phyloP scores from a whole-genome alignment of 208 protist genomes.

The Perkinsela sp. region DNA sequence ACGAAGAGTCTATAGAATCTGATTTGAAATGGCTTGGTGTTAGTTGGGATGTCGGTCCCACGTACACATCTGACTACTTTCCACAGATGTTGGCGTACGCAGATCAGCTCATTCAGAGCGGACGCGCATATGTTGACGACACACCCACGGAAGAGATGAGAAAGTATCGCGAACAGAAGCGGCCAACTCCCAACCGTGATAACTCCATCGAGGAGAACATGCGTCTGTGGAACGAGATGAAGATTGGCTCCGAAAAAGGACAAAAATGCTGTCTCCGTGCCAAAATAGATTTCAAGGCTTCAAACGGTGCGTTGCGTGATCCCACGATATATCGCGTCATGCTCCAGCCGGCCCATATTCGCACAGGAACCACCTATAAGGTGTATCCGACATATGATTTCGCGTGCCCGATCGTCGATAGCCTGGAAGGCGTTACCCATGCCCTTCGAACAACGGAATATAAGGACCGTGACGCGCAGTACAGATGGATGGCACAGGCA shows the following conservation, averaged over 20 bases:
- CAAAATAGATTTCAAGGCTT: constrained; percentile 78
- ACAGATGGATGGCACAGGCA: constrained; percentile 81
- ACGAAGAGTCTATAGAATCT: constrained; percentile 74
- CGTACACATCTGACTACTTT: constrained; percentile 91
- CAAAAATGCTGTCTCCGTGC: constrained; percentile 71
- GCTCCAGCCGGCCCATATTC: constrained; percentile 42
- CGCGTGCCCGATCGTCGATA: constrained; percentile 93
- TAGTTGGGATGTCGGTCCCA: constrained; percentile 35
- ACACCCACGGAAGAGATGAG: constrained; percentile 76
- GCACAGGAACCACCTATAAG: constrained; percentile 66
- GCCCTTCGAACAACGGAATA: constrained; percentile 92
- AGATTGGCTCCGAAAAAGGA: constrained; percentile 44
- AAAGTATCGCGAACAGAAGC: constrained; percentile 57
- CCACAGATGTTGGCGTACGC: constrained; percentile 63
- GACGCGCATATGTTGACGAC: constrained; percentile 86
- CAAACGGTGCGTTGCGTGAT: constrained; percentile 88
- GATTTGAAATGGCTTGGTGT: constrained; percentile 77
- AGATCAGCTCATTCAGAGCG: constrained; percentile 58
- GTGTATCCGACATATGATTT: constrained; percentile 97
- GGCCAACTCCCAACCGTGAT: constrained; percentile 58
- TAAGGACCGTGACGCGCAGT: constrained; percentile 86
- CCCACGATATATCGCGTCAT: constrained; percentile 86
- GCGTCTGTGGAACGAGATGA: constrained; percentile 78
- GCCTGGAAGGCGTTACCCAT: constrained; percentile 91
- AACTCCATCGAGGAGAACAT: constrained; percentile 77